A percentile compares a stretch with the other conserved stretches of the same genome.
These are phyloP conservation scores for Pyricularia sp. DNA, from an alignment of 2,329 filamentous ascomycete genomes.

Conservation along the genomic window DNA sequence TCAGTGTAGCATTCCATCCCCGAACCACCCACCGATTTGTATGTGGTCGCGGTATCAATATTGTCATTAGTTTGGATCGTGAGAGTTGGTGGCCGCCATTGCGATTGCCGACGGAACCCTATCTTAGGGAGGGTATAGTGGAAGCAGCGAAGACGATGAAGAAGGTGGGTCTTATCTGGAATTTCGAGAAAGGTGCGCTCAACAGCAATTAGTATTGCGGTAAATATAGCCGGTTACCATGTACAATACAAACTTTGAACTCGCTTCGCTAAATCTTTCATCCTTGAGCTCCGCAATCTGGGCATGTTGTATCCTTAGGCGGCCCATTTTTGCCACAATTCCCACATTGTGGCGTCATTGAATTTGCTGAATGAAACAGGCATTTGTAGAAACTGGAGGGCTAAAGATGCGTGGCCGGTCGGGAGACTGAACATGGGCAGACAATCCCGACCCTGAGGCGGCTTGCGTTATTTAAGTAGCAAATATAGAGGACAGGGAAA, in stretches of 20 bases:
- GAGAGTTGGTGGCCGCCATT: background rate
- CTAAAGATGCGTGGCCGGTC: background rate
- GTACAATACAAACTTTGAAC: background rate
- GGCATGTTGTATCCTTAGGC: background rate
- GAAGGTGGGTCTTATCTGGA: background rate
- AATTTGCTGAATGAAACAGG: background rate
- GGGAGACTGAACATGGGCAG: background rate
- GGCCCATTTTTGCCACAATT: background rate
- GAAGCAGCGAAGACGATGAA: background rate
- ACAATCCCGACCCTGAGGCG: background rate
- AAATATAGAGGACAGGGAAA: background rate
- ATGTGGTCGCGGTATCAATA: background rate
- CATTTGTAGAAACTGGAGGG: background rate
- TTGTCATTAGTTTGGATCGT: background rate
- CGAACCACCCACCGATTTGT: background rate
- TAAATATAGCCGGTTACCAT: background rate
- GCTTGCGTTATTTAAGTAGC: constrained; percentile 1
- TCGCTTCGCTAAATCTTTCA: background rate
- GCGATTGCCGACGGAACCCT: background rate
- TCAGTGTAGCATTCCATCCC: background rate
- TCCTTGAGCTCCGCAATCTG: background rate
- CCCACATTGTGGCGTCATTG: background rate
- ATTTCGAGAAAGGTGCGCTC: background rate
- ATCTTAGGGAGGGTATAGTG: background rate
- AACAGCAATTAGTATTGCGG: background rate